These are phyloP conservation scores for Neofusicoccum kwambonambiense DNA, from an alignment of 2,329 filamentous ascomycete species.

Conservation along the genomic window DNA sequence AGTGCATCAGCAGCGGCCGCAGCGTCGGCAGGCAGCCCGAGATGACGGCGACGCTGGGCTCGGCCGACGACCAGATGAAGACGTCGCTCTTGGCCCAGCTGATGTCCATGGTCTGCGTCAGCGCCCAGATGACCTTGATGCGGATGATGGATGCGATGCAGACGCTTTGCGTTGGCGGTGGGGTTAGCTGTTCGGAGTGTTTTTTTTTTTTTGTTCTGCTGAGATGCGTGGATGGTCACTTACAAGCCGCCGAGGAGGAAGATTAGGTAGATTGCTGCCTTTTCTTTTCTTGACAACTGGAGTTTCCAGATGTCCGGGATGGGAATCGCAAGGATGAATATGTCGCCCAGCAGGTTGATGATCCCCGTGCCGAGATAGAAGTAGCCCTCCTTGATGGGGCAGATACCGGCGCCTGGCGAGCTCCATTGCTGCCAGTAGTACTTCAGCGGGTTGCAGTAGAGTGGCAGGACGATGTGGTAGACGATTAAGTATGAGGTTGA, in stretches of 20 bases:
- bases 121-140: not conserved
- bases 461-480: conserved; percentile 25
- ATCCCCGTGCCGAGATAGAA: conserved; percentile 28
- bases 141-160: not conserved
- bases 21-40: not conserved
- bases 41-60: not conserved
- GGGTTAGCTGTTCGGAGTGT: not conserved
- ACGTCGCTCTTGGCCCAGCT: not conserved
- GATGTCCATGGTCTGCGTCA: not conserved
- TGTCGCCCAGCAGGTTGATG: conserved; percentile 28
- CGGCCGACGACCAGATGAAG: not conserved
- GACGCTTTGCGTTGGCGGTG: not conserved
- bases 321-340: conserved; percentile 16
- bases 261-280: not conserved
- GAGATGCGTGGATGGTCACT: not conserved
- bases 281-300: not conserved
- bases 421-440: conserved; percentile 28
- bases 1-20: not conserved
- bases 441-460: conserved; percentile 23
- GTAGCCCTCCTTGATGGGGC: conserved; percentile 26
- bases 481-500: conserved; percentile 25
- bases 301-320: not conserved
- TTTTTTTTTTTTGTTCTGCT: not conserved
- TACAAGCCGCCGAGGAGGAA: not conserved
- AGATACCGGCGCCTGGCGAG: conserved; percentile 22